These are phyloP conservation scores for Colletotrichum cuscutae DNA, from an alignment of 2,329 filamentous ascomycete genomes.

Conservation along the genomic window DNA sequence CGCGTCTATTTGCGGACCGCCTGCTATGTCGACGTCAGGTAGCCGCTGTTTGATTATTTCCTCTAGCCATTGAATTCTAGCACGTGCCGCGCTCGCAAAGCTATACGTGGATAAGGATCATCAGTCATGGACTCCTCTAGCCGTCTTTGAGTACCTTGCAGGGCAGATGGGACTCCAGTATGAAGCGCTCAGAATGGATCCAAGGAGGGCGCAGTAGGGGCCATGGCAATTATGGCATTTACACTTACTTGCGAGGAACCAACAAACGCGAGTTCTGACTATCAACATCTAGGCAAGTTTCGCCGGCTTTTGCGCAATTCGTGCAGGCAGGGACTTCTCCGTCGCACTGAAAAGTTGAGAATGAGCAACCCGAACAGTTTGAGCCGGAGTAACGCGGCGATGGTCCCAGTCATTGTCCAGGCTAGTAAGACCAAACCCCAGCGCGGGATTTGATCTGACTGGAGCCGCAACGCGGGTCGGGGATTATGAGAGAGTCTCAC, in stretches of 20 bases:
- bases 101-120: constrained; percentile 2
- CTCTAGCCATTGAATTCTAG: constrained; percentile 48
- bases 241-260: constrained; percentile 47
- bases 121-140: neutral
- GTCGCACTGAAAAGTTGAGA: constrained; percentile 44
- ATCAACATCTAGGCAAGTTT: constrained; percentile 50
- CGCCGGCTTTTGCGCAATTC: constrained; percentile 48
- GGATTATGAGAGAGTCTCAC: constrained; percentile 34
- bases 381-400: constrained; percentile 14
- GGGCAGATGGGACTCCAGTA: neutral
- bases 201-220: too few relatives aligned
- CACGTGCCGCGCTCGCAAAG: constrained; percentile 39
- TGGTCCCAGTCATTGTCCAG: neutral
- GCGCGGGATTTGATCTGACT: neutral
- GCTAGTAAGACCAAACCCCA: neutral
- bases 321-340: constrained; percentile 48
- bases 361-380: neutral
- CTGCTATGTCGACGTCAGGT: constrained; percentile 43
- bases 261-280: constrained; percentile 45
- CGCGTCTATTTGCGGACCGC: constrained; percentile 41
- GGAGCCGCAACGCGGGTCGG: too few relatives aligned
- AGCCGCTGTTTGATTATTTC: constrained; percentile 40
- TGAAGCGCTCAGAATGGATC: neutral
- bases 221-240: neutral
- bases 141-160: neutral